Base-by-base conservation (phyloP, 2,329 filamentous ascomycete genomes). In the Coniella vitis region DNA sequence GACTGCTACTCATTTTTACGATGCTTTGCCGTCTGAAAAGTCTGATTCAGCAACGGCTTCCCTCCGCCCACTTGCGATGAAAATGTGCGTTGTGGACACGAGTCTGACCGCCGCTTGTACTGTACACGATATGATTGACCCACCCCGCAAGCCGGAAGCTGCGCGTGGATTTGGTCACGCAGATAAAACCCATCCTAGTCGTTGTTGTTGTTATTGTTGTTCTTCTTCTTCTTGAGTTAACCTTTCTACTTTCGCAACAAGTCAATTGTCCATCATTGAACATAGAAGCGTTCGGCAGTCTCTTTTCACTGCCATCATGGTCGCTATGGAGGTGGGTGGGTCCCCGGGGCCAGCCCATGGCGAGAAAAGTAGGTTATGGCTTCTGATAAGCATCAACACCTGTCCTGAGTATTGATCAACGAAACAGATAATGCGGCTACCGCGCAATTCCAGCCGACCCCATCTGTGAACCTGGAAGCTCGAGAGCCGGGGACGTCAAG, bases 81-180 rank as follows among this genome's bases (percentile, higher is more conserved):
- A 29, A 29, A 29, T 29, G 25, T 29, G 45, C 16, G 45, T 25
- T 34, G 45, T 47, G 16, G 13, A 14, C 25, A 31, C 17, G 36
- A 40, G 13, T 40, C 38, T 47, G 45, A 47, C 45, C 45, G 45
- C 45, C 34, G 37, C 25, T 47, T 45, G 43, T 5, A 22, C 21
- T 31, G 22, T 19, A 14, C 22, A 22, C 20, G 14, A 44, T 22
- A 38, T 31, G 43, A 31, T 14, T 31, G 43, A 38, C 35, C 43
- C 43, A 36, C 43, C 38, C 13, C 43, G 35, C 34, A 45, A 7
- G n/a, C 25, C 35, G 21, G 43, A 38, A 32, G 21, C 16, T 21
- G 21, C 13, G 35, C 12, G 14, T 31, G 43, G 21, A n/a, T 20
- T n/a, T 34, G 9, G 4, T 20, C 7, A n/a, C 22, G 17, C 29